These are phyloP conservation scores for Starmerella cellae DNA, from an alignment of 805 yeast genomes.

Conservation along the genomic window DNA sequence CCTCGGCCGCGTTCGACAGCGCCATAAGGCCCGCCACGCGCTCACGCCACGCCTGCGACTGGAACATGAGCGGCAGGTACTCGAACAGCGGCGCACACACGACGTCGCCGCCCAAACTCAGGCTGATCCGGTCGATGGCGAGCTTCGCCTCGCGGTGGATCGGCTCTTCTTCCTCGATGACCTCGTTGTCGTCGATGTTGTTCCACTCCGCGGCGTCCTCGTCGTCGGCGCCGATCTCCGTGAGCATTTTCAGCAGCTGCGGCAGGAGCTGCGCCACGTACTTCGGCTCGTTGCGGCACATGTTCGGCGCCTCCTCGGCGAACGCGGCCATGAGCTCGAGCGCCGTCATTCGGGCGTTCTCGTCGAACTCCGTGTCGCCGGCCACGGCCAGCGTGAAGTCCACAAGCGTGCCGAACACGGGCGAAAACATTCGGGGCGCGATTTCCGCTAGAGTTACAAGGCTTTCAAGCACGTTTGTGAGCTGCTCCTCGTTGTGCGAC, in stretches of 20 bases:
- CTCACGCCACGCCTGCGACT: slow-evolving; percentile 74
- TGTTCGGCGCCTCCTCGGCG: slow-evolving; percentile 83
- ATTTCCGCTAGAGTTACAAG: slow-evolving; percentile 80
- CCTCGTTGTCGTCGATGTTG: slow-evolving; percentile 61
- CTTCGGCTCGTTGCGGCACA: slow-evolving; percentile 71
- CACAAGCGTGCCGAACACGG: slow-evolving; percentile 78
- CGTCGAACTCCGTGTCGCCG: slow-evolving; percentile 67
- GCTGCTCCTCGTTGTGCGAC: slow-evolving; percentile 64
- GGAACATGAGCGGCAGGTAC: slow-evolving; percentile 70
- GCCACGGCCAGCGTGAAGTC: slow-evolving; percentile 76
- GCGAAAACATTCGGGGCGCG: slow-evolving; percentile 88
- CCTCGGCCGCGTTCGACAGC: slow-evolving; percentile 91
- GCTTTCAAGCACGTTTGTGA: slow-evolving; percentile 78
- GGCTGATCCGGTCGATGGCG: slow-evolving; percentile 80
- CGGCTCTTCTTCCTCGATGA: slow-evolving; percentile 68
- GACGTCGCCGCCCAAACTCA: slow-evolving; percentile 68
- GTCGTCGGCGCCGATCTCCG: slow-evolving; percentile 81
- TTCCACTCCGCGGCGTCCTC: slow-evolving; percentile 86
- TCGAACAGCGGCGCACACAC: slow-evolving; percentile 79
- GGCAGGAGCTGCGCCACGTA: slow-evolving; percentile 63
- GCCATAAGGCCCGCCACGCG: slow-evolving; percentile 97
- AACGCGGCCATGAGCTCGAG: slow-evolving; percentile 81
- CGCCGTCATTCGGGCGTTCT: slow-evolving; percentile 69
- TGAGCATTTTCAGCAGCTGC: slow-evolving; percentile 67
- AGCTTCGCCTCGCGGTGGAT: slow-evolving; percentile 88